These are phyloP conservation scores for Boletus sp. DNA, from an alignment of 768 basidiomycete species.

Conservation along the genomic window DNA sequence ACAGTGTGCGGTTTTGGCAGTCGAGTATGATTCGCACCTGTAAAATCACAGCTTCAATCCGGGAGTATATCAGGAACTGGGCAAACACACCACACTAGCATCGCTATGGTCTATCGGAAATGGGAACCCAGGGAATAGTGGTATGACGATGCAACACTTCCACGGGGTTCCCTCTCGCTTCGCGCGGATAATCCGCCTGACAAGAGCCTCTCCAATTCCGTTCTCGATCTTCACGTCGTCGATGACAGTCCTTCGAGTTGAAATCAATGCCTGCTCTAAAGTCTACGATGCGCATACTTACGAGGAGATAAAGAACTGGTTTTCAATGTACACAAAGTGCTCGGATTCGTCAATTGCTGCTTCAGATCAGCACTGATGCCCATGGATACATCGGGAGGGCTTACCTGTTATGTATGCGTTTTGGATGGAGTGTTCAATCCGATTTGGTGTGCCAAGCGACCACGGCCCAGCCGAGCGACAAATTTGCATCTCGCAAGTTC, in stretches of 20 bases:
- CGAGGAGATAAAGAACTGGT: constrained; percentile 91
- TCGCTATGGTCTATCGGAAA: constrained; percentile 92
- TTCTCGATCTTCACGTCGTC: constrained; percentile 90
- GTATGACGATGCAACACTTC: constrained; percentile 92
- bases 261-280: neutral
- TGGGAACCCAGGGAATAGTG: constrained; percentile 89
- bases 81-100: constrained; percentile 75
- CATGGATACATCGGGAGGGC: neutral
- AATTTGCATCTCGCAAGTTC: constrained; percentile 96
- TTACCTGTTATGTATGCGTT: constrained; percentile 89
- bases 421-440: constrained; percentile 89
- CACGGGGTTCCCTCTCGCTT: constrained; percentile 78
- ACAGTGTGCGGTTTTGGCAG: constrained; percentile 89
- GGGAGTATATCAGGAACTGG: neutral
- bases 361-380: neutral
- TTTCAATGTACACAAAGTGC: constrained; percentile 98
- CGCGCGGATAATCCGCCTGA: constrained; percentile 86
- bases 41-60: neutral
- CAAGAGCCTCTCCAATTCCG: constrained; percentile 90
- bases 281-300: constrained; percentile 36
- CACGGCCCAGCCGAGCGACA: constrained; percentile 94
- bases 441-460: constrained; percentile 89
- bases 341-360: constrained; percentile 90
- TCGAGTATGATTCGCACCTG: constrained; percentile 94
- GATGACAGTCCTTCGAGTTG: constrained; percentile 65